Base-by-base conservation (phyloP, 2,329 filamentous ascomycete species). In the Xylaria multiplex region DNA sequence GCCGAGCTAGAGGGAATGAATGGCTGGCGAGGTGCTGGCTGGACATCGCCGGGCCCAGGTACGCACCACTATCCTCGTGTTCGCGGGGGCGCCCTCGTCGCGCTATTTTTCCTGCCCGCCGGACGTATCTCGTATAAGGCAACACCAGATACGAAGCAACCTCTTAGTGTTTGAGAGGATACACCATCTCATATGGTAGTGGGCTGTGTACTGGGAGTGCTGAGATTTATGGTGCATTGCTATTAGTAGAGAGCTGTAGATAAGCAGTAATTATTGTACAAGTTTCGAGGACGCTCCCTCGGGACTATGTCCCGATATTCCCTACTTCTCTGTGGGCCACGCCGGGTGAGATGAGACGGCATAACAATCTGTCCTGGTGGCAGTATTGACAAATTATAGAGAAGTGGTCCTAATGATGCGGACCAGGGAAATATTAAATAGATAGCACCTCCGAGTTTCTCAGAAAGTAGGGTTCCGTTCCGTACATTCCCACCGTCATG, bases 51-150 rank as follows among this genome's bases (percentile, higher is more conserved):
- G 0, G 84, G 82, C 0, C 81, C 85, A 0, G 85, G 85, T 0
- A 86, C 85, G 32, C 85, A 87, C 74, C 85, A 87, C 74, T 87
- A 85, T 72, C 85, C 85, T 2, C 77, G 85, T 57, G 84, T 83
- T 14, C 76, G 84, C 13, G 80, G 80, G 3, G 85, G 84, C 1
- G 80, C 81, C 0, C 71, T 86, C 9, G 80, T 87, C 16, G 83
- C 84, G 6, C 73, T 87, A 49, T 86, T 86, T 73, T 87, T 87
- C 62, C 70, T 87, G 63, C 85, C 85, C 0, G 83, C 84, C 0
- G 85, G 85, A 1, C 77, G 85, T 42, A 87, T 88, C 60, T 80
- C 80, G 32, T 85, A 85, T 70, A 77, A 80, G 63, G 81, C 79
- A 6, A 79, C 77, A 61, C 82, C 82, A 1, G 80, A 75, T 16